phyloP scores from a whole-genome alignment of 257 asterid genomes.

The Nicotiana tomentosiformis region DNA sequence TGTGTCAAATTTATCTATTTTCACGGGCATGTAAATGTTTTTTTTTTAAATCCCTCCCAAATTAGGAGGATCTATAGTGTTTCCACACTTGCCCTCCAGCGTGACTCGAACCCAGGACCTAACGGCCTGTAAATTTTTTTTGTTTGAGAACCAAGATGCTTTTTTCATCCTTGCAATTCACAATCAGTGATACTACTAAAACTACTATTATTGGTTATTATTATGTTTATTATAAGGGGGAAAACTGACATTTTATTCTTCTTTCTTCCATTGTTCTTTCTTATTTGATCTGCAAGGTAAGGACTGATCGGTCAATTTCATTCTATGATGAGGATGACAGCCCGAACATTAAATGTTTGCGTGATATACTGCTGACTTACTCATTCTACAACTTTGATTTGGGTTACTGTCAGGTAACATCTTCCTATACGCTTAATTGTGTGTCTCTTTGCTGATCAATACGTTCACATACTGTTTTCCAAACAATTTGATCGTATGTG shows the following conservation, averaged over 20 bases:
- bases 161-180: not conserved
- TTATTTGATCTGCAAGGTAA: constrained; percentile 53
- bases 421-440: not conserved
- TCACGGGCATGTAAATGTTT: not conserved
- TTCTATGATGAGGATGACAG: constrained; percentile 97
- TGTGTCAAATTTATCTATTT: constrained; percentile 6
- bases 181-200: not conserved
- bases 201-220: not conserved
- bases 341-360: constrained; percentile 75
- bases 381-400: constrained; percentile 98
- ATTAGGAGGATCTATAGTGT: no score
- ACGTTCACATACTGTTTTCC: not conserved
- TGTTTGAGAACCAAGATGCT: not conserved
- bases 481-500: not conserved
- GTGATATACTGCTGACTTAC: constrained; percentile 88
- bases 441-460: not conserved
- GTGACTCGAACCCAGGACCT: no score
- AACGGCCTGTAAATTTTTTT: not conserved
- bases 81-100: no score
- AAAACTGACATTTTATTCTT: not conserved
- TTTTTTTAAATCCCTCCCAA: no score
- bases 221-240: not conserved
- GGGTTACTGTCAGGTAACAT: constrained; percentile 94
- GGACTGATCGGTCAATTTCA: constrained; percentile 81
- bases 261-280: not conserved